Evolutionary conservation across 2,329 filamentous ascomycete genomes (phyloP).

Genomic region (Fusarium chuoi): DNA sequence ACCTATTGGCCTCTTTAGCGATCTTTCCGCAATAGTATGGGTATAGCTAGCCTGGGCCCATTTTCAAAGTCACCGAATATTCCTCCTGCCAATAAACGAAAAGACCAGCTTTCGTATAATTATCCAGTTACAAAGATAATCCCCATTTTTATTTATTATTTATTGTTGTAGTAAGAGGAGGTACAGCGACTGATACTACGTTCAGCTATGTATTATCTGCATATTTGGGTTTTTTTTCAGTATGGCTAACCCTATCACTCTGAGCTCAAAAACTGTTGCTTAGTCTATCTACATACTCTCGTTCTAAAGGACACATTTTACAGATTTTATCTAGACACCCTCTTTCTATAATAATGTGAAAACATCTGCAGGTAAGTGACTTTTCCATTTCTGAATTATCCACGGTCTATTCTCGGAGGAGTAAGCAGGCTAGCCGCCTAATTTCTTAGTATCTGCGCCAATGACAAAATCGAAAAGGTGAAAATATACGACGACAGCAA

Average conservation of each 20-base stretch:
- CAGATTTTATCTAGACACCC: background rate
- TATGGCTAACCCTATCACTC: too few species aligned
- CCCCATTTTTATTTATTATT: background rate
- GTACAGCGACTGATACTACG: accelerated
- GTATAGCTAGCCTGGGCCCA: background rate
- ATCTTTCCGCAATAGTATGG: background rate
- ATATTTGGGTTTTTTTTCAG: accelerated
- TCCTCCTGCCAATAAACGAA: background rate
- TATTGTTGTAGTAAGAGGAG: accelerated
- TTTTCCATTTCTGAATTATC: background rate
- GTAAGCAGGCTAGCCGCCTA: background rate
- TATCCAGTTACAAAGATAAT: background rate
- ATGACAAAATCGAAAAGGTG: background rate
- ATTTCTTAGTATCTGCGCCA: background rate
- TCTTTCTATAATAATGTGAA: accelerated
- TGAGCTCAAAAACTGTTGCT: too few species aligned
- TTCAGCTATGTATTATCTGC: accelerated
- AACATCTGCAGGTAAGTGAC: background rate
- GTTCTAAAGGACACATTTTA: accelerated
- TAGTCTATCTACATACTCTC: too few species aligned
- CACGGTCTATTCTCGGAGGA: background rate
- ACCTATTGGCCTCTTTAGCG: background rate
- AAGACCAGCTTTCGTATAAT: background rate
- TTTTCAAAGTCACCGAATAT: background rate
- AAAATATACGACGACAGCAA: background rate